Base-by-base conservation (phyloP, 306 rosid species). In the Fragaria ananassa region DNA sequence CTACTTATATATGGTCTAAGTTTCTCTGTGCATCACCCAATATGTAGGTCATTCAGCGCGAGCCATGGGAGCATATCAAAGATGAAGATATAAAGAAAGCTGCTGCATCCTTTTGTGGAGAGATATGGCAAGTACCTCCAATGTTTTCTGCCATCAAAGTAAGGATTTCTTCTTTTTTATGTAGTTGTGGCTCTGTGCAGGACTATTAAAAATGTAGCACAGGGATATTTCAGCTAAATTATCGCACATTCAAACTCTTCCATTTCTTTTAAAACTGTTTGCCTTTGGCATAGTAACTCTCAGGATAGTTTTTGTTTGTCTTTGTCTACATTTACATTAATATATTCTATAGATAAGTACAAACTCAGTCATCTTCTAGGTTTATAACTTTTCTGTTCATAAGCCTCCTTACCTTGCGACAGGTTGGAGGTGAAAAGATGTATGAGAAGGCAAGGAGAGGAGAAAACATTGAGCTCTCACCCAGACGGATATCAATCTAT, bases 111-210 rank as follows among this genome's bases (percentile, higher is more conserved):
- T 95, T 94, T 82, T 76, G 84, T 70, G 98, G 98, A 76, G 97
- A 95, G 90, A 92, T 89, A 76, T 95, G 97, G 98, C 98, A 95
- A 88, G 97, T 95, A 65, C 98, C 98, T 77, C 98, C 98, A 25
- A 95, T 95, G 97, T 95, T 95, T 83, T 95, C 98, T 70, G 98
- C 98, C 78, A 90, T 95, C 76, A 95, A 95, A 86, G 98, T 95
- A 87, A 89, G 93, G 72, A 51, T 29, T 75, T 29, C 71, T 57
- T 18, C 53, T 57, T 53, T 77, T 79, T 69, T 70, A 60, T 8
- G 10, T 37, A 37, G 31, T 72, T 23, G 60, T 46, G 71, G 13
- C 17, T 29, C 44, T 39, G 15, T n/a, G 6, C 54, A 71, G 4
- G 17, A 37, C n/a, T 63, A 18, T 53, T 2, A 0, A 41, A 68